Conservation (phyloP, 2,329 filamentous ascomycete genomes). For the Xylaria digitata region DNA sequence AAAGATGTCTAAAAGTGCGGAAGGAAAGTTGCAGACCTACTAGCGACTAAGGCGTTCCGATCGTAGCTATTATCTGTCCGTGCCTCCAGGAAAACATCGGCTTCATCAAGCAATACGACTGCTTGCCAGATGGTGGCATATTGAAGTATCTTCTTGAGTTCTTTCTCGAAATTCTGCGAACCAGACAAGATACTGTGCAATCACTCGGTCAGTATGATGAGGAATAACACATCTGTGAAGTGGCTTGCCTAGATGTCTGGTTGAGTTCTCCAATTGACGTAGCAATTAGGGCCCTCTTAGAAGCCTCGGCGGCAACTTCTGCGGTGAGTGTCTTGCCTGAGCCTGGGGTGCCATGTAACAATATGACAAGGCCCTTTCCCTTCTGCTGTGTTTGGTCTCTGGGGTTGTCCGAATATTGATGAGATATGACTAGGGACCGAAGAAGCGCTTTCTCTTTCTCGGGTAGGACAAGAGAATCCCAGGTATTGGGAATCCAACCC, state of each 20-base stretch:
- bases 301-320: slow-evolving; percentile 49
- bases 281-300: slow-evolving; percentile 43
- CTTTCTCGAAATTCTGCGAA: slow-evolving; percentile 41
- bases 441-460: slow-evolving; percentile 47
- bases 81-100: slow-evolving; percentile 49
- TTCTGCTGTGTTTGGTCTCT: slow-evolving; percentile 48
- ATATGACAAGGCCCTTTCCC: slow-evolving; percentile 53
- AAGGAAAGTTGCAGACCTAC: slow-evolving; percentile 31
- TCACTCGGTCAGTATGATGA: slow-evolving; percentile 15
- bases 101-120: slow-evolving; percentile 49
- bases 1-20: not conserved
- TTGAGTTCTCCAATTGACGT: slow-evolving; percentile 46
- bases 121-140: slow-evolving; percentile 49
- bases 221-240: not conserved
- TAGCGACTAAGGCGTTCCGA: slow-evolving; percentile 44
- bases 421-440: slow-evolving; percentile 46
- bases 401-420: slow-evolving; percentile 43
- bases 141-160: slow-evolving; percentile 45
- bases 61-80: slow-evolving; percentile 40
- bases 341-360: slow-evolving; percentile 54
- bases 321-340: slow-evolving; percentile 56
- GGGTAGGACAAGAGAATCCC: slow-evolving; percentile 45
- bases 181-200: slow-evolving; percentile 34
- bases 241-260: slow-evolving; percentile 36
- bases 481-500: slow-evolving; percentile 43